Conservation (phyloP, 495 filamentous ascomycete genomes). For the Penicillium dipodomyicola region DNA sequence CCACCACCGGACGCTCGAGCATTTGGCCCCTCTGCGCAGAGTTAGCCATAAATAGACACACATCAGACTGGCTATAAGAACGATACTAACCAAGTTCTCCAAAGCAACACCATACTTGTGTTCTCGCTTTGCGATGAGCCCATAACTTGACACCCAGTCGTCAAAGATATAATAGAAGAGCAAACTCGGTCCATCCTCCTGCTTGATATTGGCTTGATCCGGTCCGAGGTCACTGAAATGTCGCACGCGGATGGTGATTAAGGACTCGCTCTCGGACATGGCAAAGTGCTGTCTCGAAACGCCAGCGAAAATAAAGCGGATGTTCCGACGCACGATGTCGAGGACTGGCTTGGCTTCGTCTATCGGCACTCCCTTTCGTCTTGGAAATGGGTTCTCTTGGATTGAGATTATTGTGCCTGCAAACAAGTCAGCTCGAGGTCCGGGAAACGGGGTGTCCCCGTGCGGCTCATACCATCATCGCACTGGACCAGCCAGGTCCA, state of each 20-base stretch:
- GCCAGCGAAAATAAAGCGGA: slow-evolving; percentile 67
- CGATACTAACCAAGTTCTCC: slow-evolving; percentile 50
- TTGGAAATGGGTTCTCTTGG: slow-evolving; percentile 65
- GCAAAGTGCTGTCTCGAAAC: slow-evolving; percentile 53
- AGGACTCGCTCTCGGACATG: slow-evolving; percentile 43
- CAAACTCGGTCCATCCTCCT: slow-evolving; percentile 66
- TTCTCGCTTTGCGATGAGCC: slow-evolving; percentile 58
- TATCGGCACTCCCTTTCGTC: slow-evolving; percentile 25
- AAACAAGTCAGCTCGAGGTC: slow-evolving; percentile 8
- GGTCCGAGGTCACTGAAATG: slow-evolving; percentile 33
- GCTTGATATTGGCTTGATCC: slow-evolving; percentile 42
- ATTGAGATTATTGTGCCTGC: slow-evolving; percentile 72
- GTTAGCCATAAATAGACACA: slow-evolving; percentile 2
- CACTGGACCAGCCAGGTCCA: slow-evolving; percentile 87
- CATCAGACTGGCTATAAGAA: not conserved
- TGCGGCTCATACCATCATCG: slow-evolving; percentile 59
- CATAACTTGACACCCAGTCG: slow-evolving; percentile 73
- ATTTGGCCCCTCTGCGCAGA: slow-evolving; percentile 52
- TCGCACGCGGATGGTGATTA: slow-evolving; percentile 53
- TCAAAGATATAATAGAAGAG: slow-evolving; percentile 88
- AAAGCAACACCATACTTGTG: slow-evolving; percentile 60
- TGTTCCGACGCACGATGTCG: slow-evolving; percentile 61
- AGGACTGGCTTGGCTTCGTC: slow-evolving; percentile 43
- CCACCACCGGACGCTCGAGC: slow-evolving; percentile 56
- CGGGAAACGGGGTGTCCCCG: not conserved